These are phyloP conservation scores for Fusarium globosum DNA, from an alignment of 2,329 filamentous ascomycete genomes.

Conservation along the genomic window DNA sequence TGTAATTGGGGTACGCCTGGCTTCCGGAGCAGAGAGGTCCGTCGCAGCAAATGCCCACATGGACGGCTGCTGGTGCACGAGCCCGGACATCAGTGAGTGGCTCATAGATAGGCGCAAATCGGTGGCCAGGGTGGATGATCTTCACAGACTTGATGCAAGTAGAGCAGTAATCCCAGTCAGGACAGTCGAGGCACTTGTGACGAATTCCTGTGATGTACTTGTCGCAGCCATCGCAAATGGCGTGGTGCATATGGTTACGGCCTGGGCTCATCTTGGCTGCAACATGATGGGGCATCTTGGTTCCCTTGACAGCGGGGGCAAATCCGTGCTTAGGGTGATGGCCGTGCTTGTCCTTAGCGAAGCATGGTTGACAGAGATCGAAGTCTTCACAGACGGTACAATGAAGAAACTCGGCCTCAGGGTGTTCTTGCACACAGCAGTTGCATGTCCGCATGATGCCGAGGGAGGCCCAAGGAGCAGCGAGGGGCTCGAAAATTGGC, in stretches of 20 bases:
- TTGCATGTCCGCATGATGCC: slow-evolving; percentile 74
- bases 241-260: slow-evolving; percentile 83
- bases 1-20: slow-evolving; percentile 72
- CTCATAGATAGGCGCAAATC: slow-evolving; percentile 89
- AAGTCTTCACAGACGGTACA: slow-evolving; percentile 89
- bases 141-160: slow-evolving; percentile 75
- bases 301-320: slow-evolving; percentile 71
- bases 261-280: slow-evolving; percentile 79
- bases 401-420: slow-evolving; percentile 84
- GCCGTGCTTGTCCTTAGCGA: slow-evolving; percentile 80
- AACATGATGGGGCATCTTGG: slow-evolving; percentile 69
- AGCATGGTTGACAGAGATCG: slow-evolving; percentile 89
- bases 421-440: slow-evolving; percentile 72
- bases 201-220: slow-evolving; percentile 88
- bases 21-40: slow-evolving; percentile 82
- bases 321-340: slow-evolving; percentile 93
- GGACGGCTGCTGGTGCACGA: slow-evolving; percentile 58
- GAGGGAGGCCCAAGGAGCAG: slow-evolving; percentile 34
- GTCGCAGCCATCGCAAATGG: slow-evolving; percentile 95
- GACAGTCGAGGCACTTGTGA: slow-evolving; percentile 96
- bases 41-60: slow-evolving; percentile 93
- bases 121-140: slow-evolving; percentile 81
- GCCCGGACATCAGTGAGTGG: slow-evolving; percentile 58
- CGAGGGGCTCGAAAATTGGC: slow-evolving; percentile 35
- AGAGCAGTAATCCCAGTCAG: slow-evolving; percentile 96